phyloP scores from a whole-genome alignment of 495 filamentous ascomycete genomes.

The Lophiostoma macrostomum region DNA sequence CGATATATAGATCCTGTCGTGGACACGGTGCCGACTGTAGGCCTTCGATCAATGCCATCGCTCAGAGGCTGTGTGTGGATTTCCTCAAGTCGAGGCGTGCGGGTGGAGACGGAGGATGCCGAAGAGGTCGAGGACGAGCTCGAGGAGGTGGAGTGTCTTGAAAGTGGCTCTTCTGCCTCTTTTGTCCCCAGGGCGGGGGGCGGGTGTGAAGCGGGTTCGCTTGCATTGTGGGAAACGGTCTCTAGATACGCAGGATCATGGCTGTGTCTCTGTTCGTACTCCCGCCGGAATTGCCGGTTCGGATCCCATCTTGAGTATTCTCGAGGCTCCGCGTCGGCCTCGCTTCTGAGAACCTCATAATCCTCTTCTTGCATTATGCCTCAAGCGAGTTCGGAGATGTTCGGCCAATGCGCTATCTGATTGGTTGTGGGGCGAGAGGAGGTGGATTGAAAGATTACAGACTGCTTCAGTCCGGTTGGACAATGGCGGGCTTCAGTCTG shows the following conservation, averaged over 20 bases:
- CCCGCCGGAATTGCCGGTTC: slow-evolving; percentile 1
- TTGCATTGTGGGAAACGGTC: not conserved
- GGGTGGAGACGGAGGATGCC: no score
- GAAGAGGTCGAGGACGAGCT: not conserved
- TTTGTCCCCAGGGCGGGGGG: not conserved
- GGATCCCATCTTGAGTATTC: slow-evolving; percentile 20
- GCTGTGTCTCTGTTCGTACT: slow-evolving; percentile 6
- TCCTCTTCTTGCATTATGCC: slow-evolving; percentile 19
- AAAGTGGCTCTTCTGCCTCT: slow-evolving; percentile 4
- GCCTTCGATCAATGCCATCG: not conserved
- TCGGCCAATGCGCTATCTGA: not conserved
- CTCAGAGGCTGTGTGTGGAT: not conserved
- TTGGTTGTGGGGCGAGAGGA: no score
- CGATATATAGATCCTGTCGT: not conserved
- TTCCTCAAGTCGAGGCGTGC: not conserved
- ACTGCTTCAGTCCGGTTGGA: no score
- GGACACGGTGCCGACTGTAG: not conserved
- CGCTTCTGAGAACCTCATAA: slow-evolving; percentile 11
- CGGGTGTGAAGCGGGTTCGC: not conserved
- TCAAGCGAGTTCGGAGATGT: not conserved
- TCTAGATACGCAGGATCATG: not conserved
- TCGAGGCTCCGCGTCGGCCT: slow-evolving; percentile 16
- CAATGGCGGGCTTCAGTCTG: no score
- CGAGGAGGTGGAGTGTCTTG: not conserved
- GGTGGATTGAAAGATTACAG: no score